Evolutionary conservation across 2,329 filamentous ascomycete genomes (phyloP).

Genomic region (Calonectria leucothoes): DNA sequence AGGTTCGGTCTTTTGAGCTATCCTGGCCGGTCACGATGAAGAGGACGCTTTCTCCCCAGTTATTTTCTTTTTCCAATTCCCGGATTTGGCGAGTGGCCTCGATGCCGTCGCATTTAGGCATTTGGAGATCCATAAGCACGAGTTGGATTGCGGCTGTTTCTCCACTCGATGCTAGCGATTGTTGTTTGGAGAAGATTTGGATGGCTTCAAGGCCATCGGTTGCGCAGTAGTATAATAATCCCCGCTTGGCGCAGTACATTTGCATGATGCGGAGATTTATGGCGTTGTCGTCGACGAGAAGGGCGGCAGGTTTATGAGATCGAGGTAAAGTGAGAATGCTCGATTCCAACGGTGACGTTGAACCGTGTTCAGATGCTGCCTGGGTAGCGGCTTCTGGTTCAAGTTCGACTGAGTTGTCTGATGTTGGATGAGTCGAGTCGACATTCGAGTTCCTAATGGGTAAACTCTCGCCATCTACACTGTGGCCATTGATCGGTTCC

Average conservation of each 20-base stretch:
- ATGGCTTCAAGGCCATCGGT: constrained; percentile 58
- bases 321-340: background rate
- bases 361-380: background rate
- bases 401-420: background rate
- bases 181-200: constrained; percentile 41
- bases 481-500: background rate
- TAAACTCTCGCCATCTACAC: background rate
- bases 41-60: constrained; percentile 28
- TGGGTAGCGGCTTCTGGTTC: background rate
- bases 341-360: background rate
- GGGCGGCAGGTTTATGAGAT: constrained; percentile 35
- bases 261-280: constrained; percentile 61
- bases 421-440: background rate
- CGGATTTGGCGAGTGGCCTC: constrained; percentile 42
- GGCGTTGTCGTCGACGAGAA: constrained; percentile 61
- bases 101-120: constrained; percentile 45
- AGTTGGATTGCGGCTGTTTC: constrained; percentile 29
- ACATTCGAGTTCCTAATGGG: background rate
- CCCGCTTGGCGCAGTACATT: constrained; percentile 58
- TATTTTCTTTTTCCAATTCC: constrained; percentile 29
- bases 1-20: constrained; percentile 30
- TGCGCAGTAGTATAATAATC: constrained; percentile 54
- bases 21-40: constrained; percentile 46
- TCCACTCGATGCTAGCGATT: constrained; percentile 16
- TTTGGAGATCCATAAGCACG: constrained; percentile 45